Base-by-base conservation (phyloP, 139 green algal species). In the Chlorella vulgaris region DNA sequence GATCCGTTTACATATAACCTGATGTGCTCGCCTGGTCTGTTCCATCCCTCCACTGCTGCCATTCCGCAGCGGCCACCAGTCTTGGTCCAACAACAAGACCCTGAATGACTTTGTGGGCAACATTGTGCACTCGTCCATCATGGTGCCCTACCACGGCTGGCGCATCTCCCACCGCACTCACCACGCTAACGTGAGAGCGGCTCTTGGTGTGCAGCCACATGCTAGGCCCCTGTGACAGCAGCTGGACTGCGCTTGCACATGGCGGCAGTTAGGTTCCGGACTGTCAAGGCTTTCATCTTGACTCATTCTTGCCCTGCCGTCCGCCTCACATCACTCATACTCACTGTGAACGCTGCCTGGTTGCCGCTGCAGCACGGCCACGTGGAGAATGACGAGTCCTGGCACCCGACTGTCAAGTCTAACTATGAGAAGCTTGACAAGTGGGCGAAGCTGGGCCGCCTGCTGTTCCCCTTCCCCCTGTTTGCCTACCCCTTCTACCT, bases 331-430 rank as follows among this genome's bases (percentile, higher is more conserved):
- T n/a, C n/a, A n/a, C n/a, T n/a, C n/a, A n/a, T n/a, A n/a, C n/a
- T n/a, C n/a, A n/a, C n/a, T n/a, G n/a, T n/a, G n/a, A n/a, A n/a
- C n/a, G n/a, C n/a, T 39, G 29, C 62, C 62, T 19, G 62, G 7
- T 15, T 69, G 28, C n/a, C 22, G 4, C 7, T 47, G 40, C 74
- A 70, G 58, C 61, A 74, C 61, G 95, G 95, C 50, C 94, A 98
- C 82, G 94, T 98, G 22, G 95, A 98, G 89, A 98, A 97, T 73
- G 95, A 98, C 70, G 95, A 98, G 90, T 96, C 91, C 8, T 98
- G 95, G 95, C 84, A 96, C 87, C 95, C 95, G 10, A 88, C 93
- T 24, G 87, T 86, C 36, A 91, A 96, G 89, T 80, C 40, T 19
- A 68, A 88, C 50, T 71, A 71, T 36, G n/a, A 40, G 2, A 61